phyloP scores from a whole-genome alignment of 2,329 filamentous ascomycete genomes.

The Ophiostoma pallidulum region DNA sequence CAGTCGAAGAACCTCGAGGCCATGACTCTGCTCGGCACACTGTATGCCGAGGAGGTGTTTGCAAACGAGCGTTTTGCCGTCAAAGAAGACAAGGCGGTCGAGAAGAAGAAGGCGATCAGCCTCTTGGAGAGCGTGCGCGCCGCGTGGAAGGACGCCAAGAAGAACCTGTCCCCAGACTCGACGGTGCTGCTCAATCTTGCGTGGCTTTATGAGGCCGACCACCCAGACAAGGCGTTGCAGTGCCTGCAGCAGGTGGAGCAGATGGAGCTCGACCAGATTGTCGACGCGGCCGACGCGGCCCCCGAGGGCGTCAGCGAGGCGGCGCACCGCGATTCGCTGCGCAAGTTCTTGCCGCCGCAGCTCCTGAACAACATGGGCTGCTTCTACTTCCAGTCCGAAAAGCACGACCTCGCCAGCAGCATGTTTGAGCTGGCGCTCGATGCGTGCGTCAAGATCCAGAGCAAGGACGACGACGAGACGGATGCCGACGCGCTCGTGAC shows the following conservation, averaged over 20 bases:
- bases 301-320: slow-evolving; percentile 50
- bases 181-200: slow-evolving; percentile 87
- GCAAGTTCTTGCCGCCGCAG: slow-evolving; percentile 76
- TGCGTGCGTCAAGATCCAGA: slow-evolving; percentile 72
- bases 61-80: slow-evolving; percentile 55
- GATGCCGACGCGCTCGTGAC: slow-evolving; percentile 90
- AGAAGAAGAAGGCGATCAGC: slow-evolving; percentile 76
- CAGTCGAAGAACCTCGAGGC: slow-evolving; percentile 76
- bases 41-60: slow-evolving; percentile 94
- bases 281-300: slow-evolving; percentile 54
- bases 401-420: slow-evolving; percentile 67
- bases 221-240: slow-evolving; percentile 83
- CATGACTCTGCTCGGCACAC: slow-evolving; percentile 80
- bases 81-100: slow-evolving; percentile 79
- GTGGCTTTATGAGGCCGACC: slow-evolving; percentile 75
- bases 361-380: slow-evolving; percentile 96
- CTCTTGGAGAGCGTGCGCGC: slow-evolving; percentile 76
- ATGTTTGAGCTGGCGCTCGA: slow-evolving; percentile 88
- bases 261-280: slow-evolving; percentile 72
- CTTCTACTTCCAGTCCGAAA: slow-evolving; percentile 84
- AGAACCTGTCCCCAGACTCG: slow-evolving; percentile 68
- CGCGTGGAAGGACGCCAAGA: slow-evolving; percentile 90
- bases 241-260: slow-evolving; percentile 89
- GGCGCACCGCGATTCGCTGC: slow-evolving; percentile 50
- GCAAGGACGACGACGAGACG: slow-evolving; percentile 57